These are phyloP conservation scores for Magnusiomyces fungicola DNA, from an alignment of 1,139 yeast genomes.

Conservation along the genomic window DNA sequence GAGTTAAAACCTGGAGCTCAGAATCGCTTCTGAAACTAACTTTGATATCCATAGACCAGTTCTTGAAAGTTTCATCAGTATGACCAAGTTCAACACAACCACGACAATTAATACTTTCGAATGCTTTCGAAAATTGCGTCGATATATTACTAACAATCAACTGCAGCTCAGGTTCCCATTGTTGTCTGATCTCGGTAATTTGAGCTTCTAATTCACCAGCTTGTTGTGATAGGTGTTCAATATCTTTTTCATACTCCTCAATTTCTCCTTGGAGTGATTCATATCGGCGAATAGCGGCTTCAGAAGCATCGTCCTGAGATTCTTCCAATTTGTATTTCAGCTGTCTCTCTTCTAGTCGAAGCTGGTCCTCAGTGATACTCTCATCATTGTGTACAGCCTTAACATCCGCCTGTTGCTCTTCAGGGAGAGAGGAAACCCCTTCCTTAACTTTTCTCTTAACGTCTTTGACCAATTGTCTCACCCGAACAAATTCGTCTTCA, in stretches of 20 bases:
- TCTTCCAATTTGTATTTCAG: background rate
- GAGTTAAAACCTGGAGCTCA: constrained; percentile 60
- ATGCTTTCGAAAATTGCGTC: constrained; percentile 54
- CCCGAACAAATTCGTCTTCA: constrained; percentile 17
- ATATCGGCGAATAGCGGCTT: constrained; percentile 19
- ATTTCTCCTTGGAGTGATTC: constrained; percentile 26
- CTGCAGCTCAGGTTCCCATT: constrained; percentile 57
- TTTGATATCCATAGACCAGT: constrained; percentile 79
- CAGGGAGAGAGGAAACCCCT: constrained; percentile 4
- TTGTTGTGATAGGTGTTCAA: constrained; percentile 26
- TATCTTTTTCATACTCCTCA: constrained; percentile 26
- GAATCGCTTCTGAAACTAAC: constrained; percentile 81
- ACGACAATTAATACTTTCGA: constrained; percentile 71
- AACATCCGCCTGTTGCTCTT: constrained; percentile 7
- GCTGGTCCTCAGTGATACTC: constrained; percentile 7
- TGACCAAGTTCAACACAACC: constrained; percentile 66
- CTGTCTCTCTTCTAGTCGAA: constrained; percentile 1
- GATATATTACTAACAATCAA: constrained; percentile 49
- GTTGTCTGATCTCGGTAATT: constrained; percentile 36
- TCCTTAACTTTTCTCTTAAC: constrained; percentile 15
- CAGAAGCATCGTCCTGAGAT: constrained; percentile 1
- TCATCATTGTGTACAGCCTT: constrained; percentile 8
- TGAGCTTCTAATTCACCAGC: constrained; percentile 31
- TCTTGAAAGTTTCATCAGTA: constrained; percentile 43
- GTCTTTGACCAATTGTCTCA: constrained; percentile 18